Base-by-base conservation (phyloP, 441 rosid species). In the Syzygium malaccense region DNA sequence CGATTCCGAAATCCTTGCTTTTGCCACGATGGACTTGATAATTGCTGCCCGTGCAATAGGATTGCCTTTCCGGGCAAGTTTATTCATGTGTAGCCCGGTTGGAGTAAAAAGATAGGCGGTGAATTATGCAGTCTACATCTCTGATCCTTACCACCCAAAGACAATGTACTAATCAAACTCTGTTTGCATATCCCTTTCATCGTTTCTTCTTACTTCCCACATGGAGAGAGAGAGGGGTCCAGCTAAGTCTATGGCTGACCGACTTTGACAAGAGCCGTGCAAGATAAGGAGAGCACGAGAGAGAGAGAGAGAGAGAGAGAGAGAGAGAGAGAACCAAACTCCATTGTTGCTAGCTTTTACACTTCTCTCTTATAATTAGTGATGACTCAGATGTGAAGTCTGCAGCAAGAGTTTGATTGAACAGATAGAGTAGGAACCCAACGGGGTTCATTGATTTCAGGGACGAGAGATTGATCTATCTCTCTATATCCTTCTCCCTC, bases 181-280 rank as follows among this genome's bases (percentile, higher is more conserved):
- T 5, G 45, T 30, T 26, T n/a, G 55, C 87, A 30, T 12, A 55
- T 41, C 53, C 71, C 83, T 71, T 23, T 71, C 83, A 71, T n/a
- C 79, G 68, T 86, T 28, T 30, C 30, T 30, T 56, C 53, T 28
- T 86, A 55, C 66, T 86, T 23, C 75, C 28, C 45, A 83, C 51
- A 89, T 85, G 89, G 87, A 89, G 54, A 71, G 71, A 26, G 88
- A 87, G 23, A 88, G 95, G 91, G 95, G 93, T 94, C 95, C 93
- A 91, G 87, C 86, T 75, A 89, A 93, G 93, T 92, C 93, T 88
- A 90, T 87, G 90, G 91, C 91, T 89, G 93, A 91, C 94, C 92
- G 92, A 92, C 88, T 90, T 89, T 14, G 78, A 88, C 84, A 91
- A 91, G 88, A 92, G 93, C 94, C 95, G 95, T 94, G 94, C 90